These are phyloP conservation scores for Cyclotella cryptica DNA, from an alignment of 108 stramenopile genomes.

Conservation along the genomic window DNA sequence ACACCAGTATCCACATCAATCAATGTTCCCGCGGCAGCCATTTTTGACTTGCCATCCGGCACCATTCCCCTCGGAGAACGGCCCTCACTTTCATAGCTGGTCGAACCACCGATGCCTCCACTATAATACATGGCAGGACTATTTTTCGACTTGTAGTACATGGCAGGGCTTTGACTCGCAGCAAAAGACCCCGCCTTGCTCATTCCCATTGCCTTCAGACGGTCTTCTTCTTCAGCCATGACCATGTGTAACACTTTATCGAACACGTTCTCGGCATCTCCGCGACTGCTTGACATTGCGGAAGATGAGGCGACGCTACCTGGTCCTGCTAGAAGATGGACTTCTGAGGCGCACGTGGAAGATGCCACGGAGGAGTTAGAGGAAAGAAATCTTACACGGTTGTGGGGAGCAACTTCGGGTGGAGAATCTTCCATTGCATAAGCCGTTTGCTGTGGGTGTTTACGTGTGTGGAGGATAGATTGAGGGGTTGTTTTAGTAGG, in stretches of 20 bases:
- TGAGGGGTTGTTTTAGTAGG: not conserved
- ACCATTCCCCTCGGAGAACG: not conserved
- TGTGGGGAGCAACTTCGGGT: constrained; percentile 4
- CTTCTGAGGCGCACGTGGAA: constrained; percentile 28
- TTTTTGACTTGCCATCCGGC: not conserved
- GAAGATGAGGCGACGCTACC: constrained; percentile 43
- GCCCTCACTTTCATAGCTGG: not conserved
- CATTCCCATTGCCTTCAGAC: constrained; percentile 44
- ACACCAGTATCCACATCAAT: constrained; percentile 17
- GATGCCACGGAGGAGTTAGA: constrained; percentile 27
- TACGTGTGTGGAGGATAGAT: constrained; percentile 29
- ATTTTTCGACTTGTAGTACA: not conserved
- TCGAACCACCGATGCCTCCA: not conserved
- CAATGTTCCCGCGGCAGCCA: not conserved
- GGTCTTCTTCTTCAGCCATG: constrained; percentile 38
- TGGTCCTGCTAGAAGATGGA: constrained; percentile 39
- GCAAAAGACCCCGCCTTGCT: constrained; percentile 2
- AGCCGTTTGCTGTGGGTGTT: not conserved
- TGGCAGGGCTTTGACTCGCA: not conserved
- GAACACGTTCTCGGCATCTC: constrained; percentile 28
- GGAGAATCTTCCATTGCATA: not conserved
- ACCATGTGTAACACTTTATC: constrained; percentile 36
- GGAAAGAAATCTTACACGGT: constrained; percentile 30
- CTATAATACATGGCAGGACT: constrained; percentile 1
- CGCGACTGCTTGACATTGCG: constrained; percentile 28